Percentiles rank a stretch among this genome's conserved stretches.
phyloP scores from a whole-genome alignment of 2,329 filamentous ascomycete species.

The Exophiala aquamarina region DNA sequence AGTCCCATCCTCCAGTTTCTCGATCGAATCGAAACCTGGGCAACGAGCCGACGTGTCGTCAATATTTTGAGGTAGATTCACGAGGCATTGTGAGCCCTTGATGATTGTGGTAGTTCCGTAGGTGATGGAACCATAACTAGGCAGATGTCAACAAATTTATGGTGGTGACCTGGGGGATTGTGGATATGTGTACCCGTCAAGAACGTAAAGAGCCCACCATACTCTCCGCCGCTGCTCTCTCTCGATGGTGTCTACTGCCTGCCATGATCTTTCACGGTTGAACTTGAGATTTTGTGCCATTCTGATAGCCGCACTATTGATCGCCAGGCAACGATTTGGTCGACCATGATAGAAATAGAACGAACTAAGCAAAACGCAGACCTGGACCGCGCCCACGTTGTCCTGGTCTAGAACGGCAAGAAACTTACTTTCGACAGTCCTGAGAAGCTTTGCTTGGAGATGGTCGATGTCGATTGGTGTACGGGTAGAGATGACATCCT shows the following conservation, averaged over 20 bases:
- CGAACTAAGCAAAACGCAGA: slow-evolving; percentile 6
- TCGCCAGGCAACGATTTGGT: slow-evolving; percentile 11
- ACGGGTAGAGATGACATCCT: too few relatives aligned
- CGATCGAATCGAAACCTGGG: slow-evolving; percentile 6
- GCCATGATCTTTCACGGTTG: slow-evolving; percentile 30
- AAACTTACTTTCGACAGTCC: slow-evolving; percentile 34
- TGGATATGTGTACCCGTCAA: slow-evolving; percentile 28
- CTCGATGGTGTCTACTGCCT: slow-evolving; percentile 25
- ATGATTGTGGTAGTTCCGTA: slow-evolving; percentile 7
- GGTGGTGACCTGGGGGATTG: not conserved
- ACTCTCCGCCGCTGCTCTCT: slow-evolving; percentile 40
- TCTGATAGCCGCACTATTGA: slow-evolving; percentile 39
- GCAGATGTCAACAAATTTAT: not conserved
- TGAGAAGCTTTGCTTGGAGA: slow-evolving; percentile 17
- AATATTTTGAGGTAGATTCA: slow-evolving; percentile 10
- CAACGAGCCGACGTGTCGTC: slow-evolving; percentile 7
- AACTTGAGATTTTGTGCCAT: slow-evolving; percentile 37
- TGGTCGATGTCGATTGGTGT: not conserved
- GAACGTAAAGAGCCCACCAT: slow-evolving; percentile 46
- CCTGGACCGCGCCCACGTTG: slow-evolving; percentile 21
- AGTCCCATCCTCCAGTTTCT: slow-evolving; percentile 4
- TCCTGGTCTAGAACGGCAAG: slow-evolving; percentile 42
- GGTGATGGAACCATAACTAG: slow-evolving; percentile 4
- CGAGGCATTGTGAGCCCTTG: not conserved
- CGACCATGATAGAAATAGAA: slow-evolving; percentile 7